Conservation (phyloP, 306 rosid species). For the Prunus salicina region DNA sequence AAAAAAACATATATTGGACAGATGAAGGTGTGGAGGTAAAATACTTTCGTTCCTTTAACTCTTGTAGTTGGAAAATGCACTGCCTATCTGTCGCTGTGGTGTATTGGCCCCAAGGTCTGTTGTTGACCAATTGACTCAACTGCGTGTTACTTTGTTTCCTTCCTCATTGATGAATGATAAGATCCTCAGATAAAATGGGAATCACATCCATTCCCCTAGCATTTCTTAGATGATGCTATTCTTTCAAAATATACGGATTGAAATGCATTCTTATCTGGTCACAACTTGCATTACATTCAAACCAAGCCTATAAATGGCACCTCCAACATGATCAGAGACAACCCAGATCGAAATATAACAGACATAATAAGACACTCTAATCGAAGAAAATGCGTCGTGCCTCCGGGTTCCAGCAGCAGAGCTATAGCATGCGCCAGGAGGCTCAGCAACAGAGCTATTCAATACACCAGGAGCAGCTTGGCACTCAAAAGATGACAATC, state of each 20-base stretch:
- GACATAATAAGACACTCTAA: neutral
- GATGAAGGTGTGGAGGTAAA: too few species aligned
- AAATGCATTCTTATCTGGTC: slow-evolving; percentile 18
- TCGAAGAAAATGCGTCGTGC: slow-evolving; percentile 18
- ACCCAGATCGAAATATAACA: neutral
- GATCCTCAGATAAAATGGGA: neutral
- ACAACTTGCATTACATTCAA: neutral
- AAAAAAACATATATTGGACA: too few species aligned
- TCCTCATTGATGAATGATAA: neutral
- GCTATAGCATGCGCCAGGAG: slow-evolving; percentile 23
- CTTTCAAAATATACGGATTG: slow-evolving; percentile 1
- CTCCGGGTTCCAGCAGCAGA: slow-evolving; percentile 26
- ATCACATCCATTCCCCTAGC: neutral
- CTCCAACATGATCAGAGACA: neutral
- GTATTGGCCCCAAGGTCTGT: too few species aligned
- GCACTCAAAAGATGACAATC: slow-evolving; percentile 9
- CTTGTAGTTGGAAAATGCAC: too few species aligned
- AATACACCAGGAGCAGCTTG: slow-evolving; percentile 30
- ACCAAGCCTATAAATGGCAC: neutral
- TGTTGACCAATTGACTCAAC: too few species aligned
- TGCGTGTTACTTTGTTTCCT: neutral
- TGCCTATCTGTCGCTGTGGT: too few species aligned
- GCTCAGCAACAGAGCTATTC: slow-evolving; percentile 19
- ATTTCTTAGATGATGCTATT: neutral
- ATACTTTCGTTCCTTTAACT: too few species aligned